Evolutionary conservation across 148 eudicot genomes (phyloP).

Genomic region (Rhododendron williamsianum): DNA sequence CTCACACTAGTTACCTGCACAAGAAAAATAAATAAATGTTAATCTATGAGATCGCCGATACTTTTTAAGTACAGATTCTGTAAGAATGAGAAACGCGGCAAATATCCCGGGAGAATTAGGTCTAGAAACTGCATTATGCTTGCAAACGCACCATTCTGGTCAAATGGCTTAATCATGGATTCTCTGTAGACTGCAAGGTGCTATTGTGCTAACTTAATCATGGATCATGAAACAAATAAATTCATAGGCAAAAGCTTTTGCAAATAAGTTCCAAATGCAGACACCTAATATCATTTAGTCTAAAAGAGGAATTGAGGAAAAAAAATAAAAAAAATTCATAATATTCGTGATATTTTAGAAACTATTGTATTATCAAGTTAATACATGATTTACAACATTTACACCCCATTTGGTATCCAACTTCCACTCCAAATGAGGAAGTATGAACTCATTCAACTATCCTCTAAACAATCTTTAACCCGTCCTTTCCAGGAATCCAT

Average conservation of each 20-base stretch:
- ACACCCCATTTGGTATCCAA: background rate
- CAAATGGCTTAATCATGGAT: background rate
- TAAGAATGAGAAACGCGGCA: background rate
- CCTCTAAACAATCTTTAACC: background rate
- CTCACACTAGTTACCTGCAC: conserved; percentile 91
- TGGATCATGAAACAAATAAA: background rate
- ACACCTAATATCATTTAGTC: background rate
- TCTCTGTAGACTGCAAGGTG: background rate
- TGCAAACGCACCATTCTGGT: background rate
- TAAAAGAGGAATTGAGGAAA: background rate
- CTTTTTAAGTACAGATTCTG: background rate
- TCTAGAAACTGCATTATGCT: background rate
- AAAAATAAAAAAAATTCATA: background rate
- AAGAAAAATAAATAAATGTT: background rate
- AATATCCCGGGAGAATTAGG: background rate
- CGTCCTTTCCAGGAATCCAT: background rate
- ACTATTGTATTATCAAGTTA: background rate
- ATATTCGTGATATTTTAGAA: background rate
- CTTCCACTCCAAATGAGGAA: background rate
- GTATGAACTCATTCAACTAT: background rate
- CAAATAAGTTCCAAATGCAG: background rate
- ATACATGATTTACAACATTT: background rate
- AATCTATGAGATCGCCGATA: background rate
- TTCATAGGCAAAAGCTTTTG: background rate
- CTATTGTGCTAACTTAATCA: background rate